Evolutionary conservation across 805 yeast species (phyloP).

Genomic region (Barnettozyma wickerhamii): DNA sequence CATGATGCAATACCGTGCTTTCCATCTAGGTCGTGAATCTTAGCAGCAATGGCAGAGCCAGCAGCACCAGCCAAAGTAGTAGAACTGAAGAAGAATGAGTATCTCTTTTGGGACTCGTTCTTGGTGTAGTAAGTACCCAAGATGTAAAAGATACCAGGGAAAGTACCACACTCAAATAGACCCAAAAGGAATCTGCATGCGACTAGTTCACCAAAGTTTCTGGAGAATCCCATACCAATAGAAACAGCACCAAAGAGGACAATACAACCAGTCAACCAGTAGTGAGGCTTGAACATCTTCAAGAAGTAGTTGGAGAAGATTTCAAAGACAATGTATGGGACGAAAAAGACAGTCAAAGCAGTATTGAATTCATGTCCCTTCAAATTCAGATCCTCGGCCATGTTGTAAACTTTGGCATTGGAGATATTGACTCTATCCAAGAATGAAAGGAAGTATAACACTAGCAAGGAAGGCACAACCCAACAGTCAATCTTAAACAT

Average conservation of each 20-base stretch:
- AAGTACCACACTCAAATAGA: slow-evolving; percentile 47
- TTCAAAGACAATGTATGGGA: slow-evolving; percentile 39
- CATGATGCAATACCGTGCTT: slow-evolving; percentile 43
- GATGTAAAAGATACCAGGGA: slow-evolving; percentile 46
- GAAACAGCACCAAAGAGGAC: slow-evolving; percentile 38
- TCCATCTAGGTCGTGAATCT: slow-evolving; percentile 39
- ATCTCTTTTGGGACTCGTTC: slow-evolving; percentile 43
- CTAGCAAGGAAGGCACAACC: slow-evolving; percentile 72
- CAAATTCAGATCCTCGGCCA: slow-evolving; percentile 50
- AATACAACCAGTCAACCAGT: slow-evolving; percentile 32
- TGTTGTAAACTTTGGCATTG: slow-evolving; percentile 72
- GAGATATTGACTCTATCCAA: slow-evolving; percentile 80
- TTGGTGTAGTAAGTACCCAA: slow-evolving; percentile 45
- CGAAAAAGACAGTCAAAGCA: slow-evolving; percentile 44
- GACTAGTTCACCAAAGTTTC: slow-evolving; percentile 40
- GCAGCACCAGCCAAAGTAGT: slow-evolving; percentile 54
- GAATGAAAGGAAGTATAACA: slow-evolving; percentile 71
- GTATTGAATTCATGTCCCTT: slow-evolving; percentile 38
- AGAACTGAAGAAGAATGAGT: slow-evolving; percentile 45
- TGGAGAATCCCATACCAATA: slow-evolving; percentile 39
- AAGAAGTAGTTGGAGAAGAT: slow-evolving; percentile 36
- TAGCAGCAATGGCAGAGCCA: slow-evolving; percentile 49
- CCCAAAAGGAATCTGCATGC: slow-evolving; percentile 50
- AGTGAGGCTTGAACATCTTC: slow-evolving; percentile 35
- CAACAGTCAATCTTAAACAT: slow-evolving; percentile 65